phyloP scores from a whole-genome alignment of 306 rosid genomes.

The Senna tora region DNA sequence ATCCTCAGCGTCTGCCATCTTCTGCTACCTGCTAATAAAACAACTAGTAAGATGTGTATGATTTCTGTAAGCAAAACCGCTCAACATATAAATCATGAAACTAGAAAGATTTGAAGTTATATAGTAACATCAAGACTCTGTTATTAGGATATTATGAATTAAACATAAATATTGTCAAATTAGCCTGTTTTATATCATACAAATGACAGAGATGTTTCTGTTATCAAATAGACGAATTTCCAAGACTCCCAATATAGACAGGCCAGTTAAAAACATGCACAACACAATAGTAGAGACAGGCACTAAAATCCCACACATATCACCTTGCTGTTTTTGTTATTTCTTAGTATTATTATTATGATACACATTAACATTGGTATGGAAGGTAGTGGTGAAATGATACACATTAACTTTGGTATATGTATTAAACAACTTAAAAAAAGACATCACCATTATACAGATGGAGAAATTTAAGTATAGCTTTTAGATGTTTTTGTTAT shows the following conservation, averaged over 20 bases:
- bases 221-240: neutral
- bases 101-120: neutral
- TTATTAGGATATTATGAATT: neutral
- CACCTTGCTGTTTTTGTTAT: neutral
- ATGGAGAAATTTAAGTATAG: neutral
- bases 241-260: neutral
- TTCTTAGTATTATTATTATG: neutral
- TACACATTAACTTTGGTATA: neutral
- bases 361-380: too few species aligned
- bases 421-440: neutral
- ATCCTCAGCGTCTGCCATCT: slow-evolving; percentile 95
- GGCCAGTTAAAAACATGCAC: neutral
- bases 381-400: neutral
- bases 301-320: neutral
- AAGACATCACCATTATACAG: neutral
- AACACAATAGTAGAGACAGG: neutral
- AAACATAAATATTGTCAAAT: neutral
- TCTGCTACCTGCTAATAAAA: slow-evolving; percentile 47
- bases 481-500: too few species aligned
- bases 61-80: slow-evolving; percentile 12
- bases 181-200: neutral
- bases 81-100: neutral
- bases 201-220: neutral
- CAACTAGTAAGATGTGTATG: slow-evolving; percentile 2
- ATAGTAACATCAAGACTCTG: neutral